A percentile compares a stretch with the other conserved stretches of the same genome.
Evolutionary conservation across 2,329 filamentous ascomycete species (phyloP).

Genomic region (Verticillium longisporum): DNA sequence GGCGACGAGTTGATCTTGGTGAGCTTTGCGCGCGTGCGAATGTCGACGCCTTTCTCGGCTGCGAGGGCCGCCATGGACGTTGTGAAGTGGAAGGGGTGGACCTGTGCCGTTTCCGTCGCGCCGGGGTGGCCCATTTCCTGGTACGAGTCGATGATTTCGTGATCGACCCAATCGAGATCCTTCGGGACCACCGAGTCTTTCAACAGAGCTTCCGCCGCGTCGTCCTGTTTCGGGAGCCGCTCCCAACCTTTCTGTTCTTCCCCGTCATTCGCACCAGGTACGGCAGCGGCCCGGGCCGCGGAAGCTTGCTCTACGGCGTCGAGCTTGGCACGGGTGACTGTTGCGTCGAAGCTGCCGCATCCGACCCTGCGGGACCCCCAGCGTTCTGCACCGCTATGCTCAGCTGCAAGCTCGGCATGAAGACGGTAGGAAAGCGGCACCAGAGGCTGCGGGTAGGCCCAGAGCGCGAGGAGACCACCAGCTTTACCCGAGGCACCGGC

Average conservation of each 20-base stretch:
- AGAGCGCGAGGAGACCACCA: conserved; percentile 80
- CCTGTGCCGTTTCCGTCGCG: conserved; percentile 77
- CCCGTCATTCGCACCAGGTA: conserved; percentile 1
- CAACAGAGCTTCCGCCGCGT: conserved; percentile 36
- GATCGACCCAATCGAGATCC: conserved; percentile 80
- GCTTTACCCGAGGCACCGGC: conserved; percentile 94
- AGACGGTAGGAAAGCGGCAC: conserved; percentile 81
- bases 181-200: conserved; percentile 58
- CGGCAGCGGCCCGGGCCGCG: conserved; percentile 7
- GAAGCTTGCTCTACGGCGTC: conserved; percentile 18
- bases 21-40: conserved; percentile 61
- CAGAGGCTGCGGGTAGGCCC: conserved; percentile 82
- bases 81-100: conserved; percentile 89
- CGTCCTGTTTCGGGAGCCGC: conserved; percentile 55
- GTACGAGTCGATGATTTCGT: conserved; percentile 60
- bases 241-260: conserved; percentile 44
- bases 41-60: conserved; percentile 57
- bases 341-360: conserved; percentile 54
- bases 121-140: conserved; percentile 70
- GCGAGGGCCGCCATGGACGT: conserved; percentile 75
- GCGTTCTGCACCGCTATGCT: conserved; percentile 67
- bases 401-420: conserved; percentile 75
- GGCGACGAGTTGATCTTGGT: conserved; percentile 55
- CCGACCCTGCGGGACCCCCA: conserved; percentile 84
- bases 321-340: conserved; percentile 26